Evolutionary conservation across 257 asterid genomes (phyloP).

Genomic region (Nicotiana knightiana): DNA sequence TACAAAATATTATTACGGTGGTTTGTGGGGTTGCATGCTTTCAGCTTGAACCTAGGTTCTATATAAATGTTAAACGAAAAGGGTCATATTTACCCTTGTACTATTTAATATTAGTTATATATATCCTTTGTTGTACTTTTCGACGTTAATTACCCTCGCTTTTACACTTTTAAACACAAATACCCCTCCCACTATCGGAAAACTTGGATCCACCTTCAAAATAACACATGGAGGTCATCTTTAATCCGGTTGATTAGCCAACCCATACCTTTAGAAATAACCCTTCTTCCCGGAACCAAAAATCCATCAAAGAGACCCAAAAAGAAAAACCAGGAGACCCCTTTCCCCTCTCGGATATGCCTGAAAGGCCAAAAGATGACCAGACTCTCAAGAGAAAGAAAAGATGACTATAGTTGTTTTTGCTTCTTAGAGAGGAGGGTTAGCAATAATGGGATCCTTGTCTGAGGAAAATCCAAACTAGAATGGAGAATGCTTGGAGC

Average conservation of each 20-base stretch:
- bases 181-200: neutral
- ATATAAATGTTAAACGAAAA: neutral
- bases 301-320: too few species aligned
- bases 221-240: neutral
- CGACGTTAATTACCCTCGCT: too few species aligned
- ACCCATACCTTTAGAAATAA: neutral
- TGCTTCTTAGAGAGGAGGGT: neutral
- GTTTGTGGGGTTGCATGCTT: neutral
- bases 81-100: too few species aligned
- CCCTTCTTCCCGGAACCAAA: neutral
- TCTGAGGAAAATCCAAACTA: neutral
- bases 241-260: neutral
- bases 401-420: neutral
- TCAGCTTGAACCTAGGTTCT: neutral
- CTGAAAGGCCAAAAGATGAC: neutral
- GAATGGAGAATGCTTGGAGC: neutral
- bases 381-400: neutral
- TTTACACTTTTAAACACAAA: too few species aligned
- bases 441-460: neutral
- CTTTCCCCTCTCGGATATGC: neutral
- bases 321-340: neutral
- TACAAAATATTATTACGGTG: neutral
- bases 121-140: too few species aligned
- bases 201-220: neutral
- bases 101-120: too few species aligned